Base-by-base conservation (phyloP, 176 grass and related monocot genomes). In the Cenchrus fungigraminus region DNA sequence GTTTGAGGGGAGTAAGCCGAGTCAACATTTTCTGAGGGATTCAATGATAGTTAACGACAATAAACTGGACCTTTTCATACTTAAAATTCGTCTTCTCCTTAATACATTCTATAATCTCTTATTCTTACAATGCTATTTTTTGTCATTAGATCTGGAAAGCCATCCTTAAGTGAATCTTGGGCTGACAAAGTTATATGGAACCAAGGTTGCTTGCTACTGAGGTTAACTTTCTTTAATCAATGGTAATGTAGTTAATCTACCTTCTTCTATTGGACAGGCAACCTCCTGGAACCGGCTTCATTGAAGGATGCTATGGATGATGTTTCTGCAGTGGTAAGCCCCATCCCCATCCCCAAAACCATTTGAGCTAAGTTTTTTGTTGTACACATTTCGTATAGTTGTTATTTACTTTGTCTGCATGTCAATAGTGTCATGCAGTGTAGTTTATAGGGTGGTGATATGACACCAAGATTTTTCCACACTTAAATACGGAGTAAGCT, bases 111-210 rank as follows among this genome's bases (percentile, higher is more conserved):
- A 9, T 52, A 61, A 42, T 4, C 70, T 47, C 22, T 37, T 54
- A 52, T 81, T 63, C 63, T 85, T 66, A 80, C 47, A 13, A 34
- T 22, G 20, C 19, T 76, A 6, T 43, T 44, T 59, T 79, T 87
- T 86, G 49, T 86, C 77, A 67, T 83, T 89, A 95, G 95, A 93
- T 98, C 95, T 92, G 93, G 95, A 77, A 98, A 89, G 85, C 87
- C 95, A 80, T 93, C 93, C 45, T 75, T 93, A 82, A 79, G 80
- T 49, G 95, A 91, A 89, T 80, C 87, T 45, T 98, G 95, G 95
- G 85, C 83, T 83, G 91, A 98, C 74, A 95, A 90, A 90, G 95
- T 98, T 92, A 79, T 83, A 83, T 98, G 95, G 95, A 86, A 93
- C 54, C 81, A 95, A 95, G 95, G 95, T 94, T 86, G 37, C 11